Evolutionary conservation across 2,329 filamentous ascomycete species (phyloP).

Genomic region (Xylaria sp.): DNA sequence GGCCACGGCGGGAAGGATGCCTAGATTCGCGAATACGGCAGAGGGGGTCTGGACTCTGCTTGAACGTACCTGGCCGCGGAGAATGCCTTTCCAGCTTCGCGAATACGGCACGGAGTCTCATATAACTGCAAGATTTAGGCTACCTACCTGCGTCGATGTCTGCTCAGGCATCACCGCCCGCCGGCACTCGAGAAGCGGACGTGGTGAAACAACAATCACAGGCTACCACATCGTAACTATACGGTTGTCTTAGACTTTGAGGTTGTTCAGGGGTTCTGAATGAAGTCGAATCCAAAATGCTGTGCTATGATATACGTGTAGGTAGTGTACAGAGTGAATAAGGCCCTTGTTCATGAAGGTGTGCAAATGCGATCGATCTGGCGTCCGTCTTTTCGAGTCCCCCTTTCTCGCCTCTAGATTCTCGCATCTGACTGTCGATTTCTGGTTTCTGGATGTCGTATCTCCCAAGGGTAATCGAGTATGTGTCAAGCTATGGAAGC

Average conservation of each 20-base stretch:
- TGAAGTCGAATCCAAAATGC: background rate
- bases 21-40: background rate
- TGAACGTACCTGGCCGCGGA: too few relatives aligned
- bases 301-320: background rate
- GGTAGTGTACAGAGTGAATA: constrained; percentile 1
- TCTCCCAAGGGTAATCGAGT: background rate
- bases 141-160: background rate
- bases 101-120: background rate
- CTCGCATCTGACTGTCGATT: too few relatives aligned
- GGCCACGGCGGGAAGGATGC: background rate
- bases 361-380: background rate
- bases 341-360: background rate
- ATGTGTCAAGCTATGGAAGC: background rate
- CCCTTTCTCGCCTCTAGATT: too few relatives aligned
- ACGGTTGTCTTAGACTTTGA: background rate
- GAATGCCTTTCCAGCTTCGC: background rate
- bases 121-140: background rate
- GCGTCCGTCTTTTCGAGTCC: background rate
- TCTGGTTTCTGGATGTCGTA: background rate
- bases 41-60: background rate
- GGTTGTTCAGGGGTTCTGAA: background rate
- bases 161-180: background rate
- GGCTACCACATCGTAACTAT: background rate
- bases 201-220: background rate
- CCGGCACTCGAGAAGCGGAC: constrained; percentile 1